phyloP scores from a whole-genome alignment of 352 stramenopile genomes.

The Globisporangium emineosum region DNA sequence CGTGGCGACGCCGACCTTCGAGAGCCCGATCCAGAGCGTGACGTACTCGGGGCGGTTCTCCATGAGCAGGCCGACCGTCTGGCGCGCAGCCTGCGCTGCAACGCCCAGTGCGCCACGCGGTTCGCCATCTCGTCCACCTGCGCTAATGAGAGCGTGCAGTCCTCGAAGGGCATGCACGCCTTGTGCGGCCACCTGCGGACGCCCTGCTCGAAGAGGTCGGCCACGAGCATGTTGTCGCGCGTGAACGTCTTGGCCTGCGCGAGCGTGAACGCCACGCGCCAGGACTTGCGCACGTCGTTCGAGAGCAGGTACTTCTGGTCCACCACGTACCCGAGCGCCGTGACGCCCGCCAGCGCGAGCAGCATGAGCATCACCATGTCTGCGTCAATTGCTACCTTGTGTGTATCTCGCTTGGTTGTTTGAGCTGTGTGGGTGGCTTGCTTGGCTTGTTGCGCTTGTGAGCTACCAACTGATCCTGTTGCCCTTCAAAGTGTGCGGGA shows the following conservation, averaged over 20 bases:
- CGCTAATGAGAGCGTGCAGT: constrained; percentile 41
- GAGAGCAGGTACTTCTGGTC: constrained; percentile 54
- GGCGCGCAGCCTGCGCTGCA: constrained; percentile 35
- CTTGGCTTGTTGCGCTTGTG: not conserved
- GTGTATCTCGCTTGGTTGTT: not conserved
- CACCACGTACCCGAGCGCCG: constrained; percentile 40
- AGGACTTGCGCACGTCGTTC: constrained; percentile 43
- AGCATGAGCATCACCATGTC: constrained; percentile 32
- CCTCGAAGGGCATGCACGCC: constrained; percentile 53
- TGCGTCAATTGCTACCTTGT: not conserved
- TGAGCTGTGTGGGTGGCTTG: not conserved
- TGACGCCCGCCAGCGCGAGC: constrained; percentile 32
- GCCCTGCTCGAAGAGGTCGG: constrained; percentile 61
- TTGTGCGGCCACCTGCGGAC: constrained; percentile 51
- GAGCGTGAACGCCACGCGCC: constrained; percentile 32
- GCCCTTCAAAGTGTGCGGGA: not conserved
- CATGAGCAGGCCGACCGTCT: constrained; percentile 82
- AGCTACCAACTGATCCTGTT: not conserved
- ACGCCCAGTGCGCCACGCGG: constrained; percentile 68
- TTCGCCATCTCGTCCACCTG: constrained; percentile 63
- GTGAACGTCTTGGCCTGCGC: constrained; percentile 37
- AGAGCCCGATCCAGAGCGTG: constrained; percentile 72
- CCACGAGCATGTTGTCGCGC: constrained; percentile 35
- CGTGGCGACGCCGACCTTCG: constrained; percentile 78
- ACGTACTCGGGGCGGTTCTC: constrained; percentile 85